Percentiles rank a stretch among this genome's conserved stretches.
Conservation (phyloP, 805 yeast species). For the Starmerella kuoi region DNA sequence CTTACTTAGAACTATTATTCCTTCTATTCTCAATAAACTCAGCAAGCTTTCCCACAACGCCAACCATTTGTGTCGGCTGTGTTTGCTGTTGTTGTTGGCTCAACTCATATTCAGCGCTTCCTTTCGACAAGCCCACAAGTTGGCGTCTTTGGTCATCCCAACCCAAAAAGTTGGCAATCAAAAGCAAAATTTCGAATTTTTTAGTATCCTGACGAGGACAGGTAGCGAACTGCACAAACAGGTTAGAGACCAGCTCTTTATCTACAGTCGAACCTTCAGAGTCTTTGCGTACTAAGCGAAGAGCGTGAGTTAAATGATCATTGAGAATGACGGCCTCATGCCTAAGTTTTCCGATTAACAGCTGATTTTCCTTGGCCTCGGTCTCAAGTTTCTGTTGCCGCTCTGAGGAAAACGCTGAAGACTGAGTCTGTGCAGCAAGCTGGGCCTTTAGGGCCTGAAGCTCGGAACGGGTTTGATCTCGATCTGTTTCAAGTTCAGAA, state of each 20-base stretch:
- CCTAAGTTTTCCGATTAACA: conserved; percentile 76
- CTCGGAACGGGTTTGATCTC: conserved; percentile 2
- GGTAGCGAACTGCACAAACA: conserved; percentile 70
- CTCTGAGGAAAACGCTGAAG: conserved; percentile 4
- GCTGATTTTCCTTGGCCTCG: conserved; percentile 51
- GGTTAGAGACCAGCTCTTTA: conserved; percentile 75
- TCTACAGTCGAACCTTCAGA: conserved; percentile 69
- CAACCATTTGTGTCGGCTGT: conserved; percentile 23
- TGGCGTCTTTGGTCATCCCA: conserved; percentile 61
- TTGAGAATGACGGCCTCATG: conserved; percentile 90
- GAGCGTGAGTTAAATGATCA: conserved; percentile 90
- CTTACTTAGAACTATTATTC: conserved; percentile 18
- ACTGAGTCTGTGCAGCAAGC: conserved; percentile 1
- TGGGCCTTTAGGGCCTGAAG: conserved; percentile 2
- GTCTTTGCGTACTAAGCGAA: conserved; percentile 68
- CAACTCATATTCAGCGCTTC: conserved; percentile 4
- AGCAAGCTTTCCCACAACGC: conserved; percentile 31
- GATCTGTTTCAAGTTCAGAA: conserved; percentile 4
- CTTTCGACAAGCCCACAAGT: conserved; percentile 26
- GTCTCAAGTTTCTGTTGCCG: conserved; percentile 29
- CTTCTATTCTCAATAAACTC: conserved; percentile 25
- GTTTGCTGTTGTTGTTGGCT: conserved; percentile 6
- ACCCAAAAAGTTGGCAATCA: conserved; percentile 67
- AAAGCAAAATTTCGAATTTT: conserved; percentile 80
- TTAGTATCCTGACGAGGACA: conserved; percentile 89